Evolutionary conservation across 352 stramenopile species (phyloP).

Genomic region (Phytophthora quininea): DNA sequence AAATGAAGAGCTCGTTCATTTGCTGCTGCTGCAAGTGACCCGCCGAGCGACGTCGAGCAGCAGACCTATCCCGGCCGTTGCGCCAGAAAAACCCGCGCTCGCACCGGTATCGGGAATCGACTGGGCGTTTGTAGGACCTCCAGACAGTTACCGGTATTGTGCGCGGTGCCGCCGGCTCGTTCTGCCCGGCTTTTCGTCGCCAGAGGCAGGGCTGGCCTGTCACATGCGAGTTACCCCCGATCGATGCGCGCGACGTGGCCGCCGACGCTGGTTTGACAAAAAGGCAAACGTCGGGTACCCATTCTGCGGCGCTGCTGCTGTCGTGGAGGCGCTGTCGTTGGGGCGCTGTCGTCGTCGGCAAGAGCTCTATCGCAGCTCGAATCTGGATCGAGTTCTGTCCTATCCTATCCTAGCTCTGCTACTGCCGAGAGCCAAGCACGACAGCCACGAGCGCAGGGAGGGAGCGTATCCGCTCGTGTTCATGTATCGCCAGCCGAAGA

Average conservation of each 20-base stretch:
- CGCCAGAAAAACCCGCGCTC: neutral
- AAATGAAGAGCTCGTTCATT: constrained; percentile 31
- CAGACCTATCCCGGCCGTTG: neutral
- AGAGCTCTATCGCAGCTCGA: too few relatives aligned
- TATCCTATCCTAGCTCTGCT: too few relatives aligned
- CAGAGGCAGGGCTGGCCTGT: constrained; percentile 5
- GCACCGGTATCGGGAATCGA: neutral
- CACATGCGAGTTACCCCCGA: constrained; percentile 5
- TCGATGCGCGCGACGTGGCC: constrained; percentile 13
- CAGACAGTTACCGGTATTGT: neutral
- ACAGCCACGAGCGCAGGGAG: too few relatives aligned
- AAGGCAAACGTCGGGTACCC: neutral
- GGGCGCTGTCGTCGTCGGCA: too few relatives aligned
- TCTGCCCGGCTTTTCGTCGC: neutral
- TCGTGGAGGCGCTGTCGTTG: too few relatives aligned
- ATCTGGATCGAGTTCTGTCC: too few relatives aligned
- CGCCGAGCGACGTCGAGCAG: constrained; percentile 22
- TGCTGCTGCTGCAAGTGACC: neutral
- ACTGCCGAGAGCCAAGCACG: too few relatives aligned
- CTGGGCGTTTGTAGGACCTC: constrained; percentile 1
- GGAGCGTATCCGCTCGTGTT: too few relatives aligned
- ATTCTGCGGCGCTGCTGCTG: neutral
- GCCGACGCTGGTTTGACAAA: neutral
- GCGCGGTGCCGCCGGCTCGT: neutral
- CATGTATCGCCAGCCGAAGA: too few relatives aligned